A percentile compares a stretch with the other conserved stretches of the same genome.
Conservation (phyloP, 2,329 filamentous ascomycete species). For the Botrytis deweyae region DNA sequence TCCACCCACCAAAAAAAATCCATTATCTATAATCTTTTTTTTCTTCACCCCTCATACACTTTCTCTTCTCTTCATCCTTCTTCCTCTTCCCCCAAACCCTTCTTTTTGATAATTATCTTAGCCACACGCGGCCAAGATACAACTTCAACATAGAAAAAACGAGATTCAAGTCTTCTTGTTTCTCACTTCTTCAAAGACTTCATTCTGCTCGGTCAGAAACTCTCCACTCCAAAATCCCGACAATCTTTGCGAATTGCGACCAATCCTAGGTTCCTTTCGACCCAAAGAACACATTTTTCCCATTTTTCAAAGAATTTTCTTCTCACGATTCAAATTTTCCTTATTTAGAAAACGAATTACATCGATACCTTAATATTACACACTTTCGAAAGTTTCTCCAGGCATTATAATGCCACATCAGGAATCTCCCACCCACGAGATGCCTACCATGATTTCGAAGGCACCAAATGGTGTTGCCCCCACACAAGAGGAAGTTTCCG, state of each 20-base stretch:
- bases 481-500: constrained; percentile 63
- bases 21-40: constrained; percentile 20
- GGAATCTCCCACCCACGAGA: constrained; percentile 43
- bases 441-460: constrained; percentile 50
- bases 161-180: constrained; percentile 22
- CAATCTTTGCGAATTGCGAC: constrained; percentile 23
- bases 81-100: constrained; percentile 26
- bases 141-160: constrained; percentile 25
- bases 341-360: constrained; percentile 10
- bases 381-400: constrained; percentile 27
- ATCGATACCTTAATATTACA: constrained; percentile 23
- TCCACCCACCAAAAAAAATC: neutral
- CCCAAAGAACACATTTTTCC: constrained; percentile 33
- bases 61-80: constrained; percentile 15
- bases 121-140: constrained; percentile 39
- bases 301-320: constrained; percentile 24
- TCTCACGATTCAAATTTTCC: constrained; percentile 25
- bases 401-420: constrained; percentile 49
- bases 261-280: constrained; percentile 31
- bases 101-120: constrained; percentile 23
- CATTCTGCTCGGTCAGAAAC: constrained; percentile 33
- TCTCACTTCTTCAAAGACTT: neutral
- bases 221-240: constrained; percentile 32
- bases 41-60: constrained; percentile 1
- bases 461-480: constrained; percentile 46